Conservation (phyloP, 2,329 filamentous ascomycete species). For the Nannizziopsis arthrosporioides region DNA sequence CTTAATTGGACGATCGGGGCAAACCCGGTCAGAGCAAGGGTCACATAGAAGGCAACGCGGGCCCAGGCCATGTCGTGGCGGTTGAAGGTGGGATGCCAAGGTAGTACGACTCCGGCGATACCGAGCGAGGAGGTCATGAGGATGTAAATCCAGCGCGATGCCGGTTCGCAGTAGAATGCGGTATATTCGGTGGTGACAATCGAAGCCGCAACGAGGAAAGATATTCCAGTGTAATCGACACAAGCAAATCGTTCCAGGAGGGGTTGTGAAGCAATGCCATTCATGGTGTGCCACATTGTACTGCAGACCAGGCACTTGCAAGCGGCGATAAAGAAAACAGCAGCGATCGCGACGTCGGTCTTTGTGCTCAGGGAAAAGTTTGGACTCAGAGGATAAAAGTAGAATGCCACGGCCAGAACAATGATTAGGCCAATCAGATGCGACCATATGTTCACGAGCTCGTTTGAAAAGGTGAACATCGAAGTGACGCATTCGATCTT, state of each 20-base stretch:
- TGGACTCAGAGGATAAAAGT: constrained; percentile 80
- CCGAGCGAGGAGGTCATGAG: constrained; percentile 67
- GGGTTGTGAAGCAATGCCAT: constrained; percentile 78
- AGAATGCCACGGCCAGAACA: constrained; percentile 79
- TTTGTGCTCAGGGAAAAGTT: constrained; percentile 82
- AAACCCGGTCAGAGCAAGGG: constrained; percentile 77
- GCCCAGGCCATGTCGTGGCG: constrained; percentile 83
- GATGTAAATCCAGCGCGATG: constrained; percentile 80
- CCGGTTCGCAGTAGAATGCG: constrained; percentile 92
- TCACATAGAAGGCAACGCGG: constrained; percentile 82
- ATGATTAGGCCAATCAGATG: constrained; percentile 81
- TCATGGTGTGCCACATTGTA: constrained; percentile 98
- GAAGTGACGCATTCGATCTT: constrained; percentile 81
- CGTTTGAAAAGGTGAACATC: constrained; percentile 76
- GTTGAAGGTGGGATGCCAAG: constrained; percentile 95
- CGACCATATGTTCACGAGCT: constrained; percentile 96
- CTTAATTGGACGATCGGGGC: constrained; percentile 77
- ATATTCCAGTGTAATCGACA: constrained; percentile 97
- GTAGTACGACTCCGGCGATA: constrained; percentile 75
- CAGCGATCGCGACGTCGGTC: constrained; percentile 79
- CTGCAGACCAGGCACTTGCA: constrained; percentile 92
- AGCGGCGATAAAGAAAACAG: constrained; percentile 90
- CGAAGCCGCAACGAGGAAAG: constrained; percentile 77
- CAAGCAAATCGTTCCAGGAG: constrained; percentile 93
- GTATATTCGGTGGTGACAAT: constrained; percentile 99